A percentile compares a stretch with the other conserved stretches of the same genome.
Conservation (phyloP, 768 basidiomycete species). For the Rhizopogon rudus region DNA sequence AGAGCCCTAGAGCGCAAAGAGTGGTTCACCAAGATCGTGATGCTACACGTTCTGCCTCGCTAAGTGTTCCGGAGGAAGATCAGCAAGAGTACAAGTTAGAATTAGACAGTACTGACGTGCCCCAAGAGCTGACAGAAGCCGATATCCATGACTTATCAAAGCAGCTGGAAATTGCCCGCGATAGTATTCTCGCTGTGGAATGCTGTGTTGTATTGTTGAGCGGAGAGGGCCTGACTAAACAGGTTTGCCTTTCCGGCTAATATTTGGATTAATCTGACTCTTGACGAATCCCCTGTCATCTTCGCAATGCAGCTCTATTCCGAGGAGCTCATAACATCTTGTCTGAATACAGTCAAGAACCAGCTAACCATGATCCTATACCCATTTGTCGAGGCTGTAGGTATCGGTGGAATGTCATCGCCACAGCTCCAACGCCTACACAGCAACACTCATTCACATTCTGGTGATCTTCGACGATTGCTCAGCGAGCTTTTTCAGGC, state of each 20-base stretch:
- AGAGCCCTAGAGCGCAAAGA: constrained; percentile 31
- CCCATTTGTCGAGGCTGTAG: constrained; percentile 77
- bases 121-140: constrained; percentile 34
- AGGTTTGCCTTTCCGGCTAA: constrained; percentile 43
- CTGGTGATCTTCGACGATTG: constrained; percentile 37
- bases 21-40: neutral
- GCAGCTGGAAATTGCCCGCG: constrained; percentile 56
- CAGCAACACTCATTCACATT: constrained; percentile 32
- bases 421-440: constrained; percentile 49
- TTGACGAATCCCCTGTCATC: neutral
- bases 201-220: constrained; percentile 75
- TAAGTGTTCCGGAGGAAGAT: constrained; percentile 2
- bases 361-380: constrained; percentile 77
- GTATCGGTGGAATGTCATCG: constrained; percentile 34
- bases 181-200: constrained; percentile 80
- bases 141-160: constrained; percentile 48
- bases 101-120: constrained; percentile 4
- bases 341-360: constrained; percentile 74
- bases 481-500: constrained; percentile 71
- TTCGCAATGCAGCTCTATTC: constrained; percentile 67
- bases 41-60: neutral
- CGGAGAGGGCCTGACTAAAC: constrained; percentile 78
- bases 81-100: neutral
- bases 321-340: constrained; percentile 83
- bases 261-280: neutral